Conservation (phyloP, 2,329 filamentous ascomycete species). For the Claviceps spartinae region DNA sequence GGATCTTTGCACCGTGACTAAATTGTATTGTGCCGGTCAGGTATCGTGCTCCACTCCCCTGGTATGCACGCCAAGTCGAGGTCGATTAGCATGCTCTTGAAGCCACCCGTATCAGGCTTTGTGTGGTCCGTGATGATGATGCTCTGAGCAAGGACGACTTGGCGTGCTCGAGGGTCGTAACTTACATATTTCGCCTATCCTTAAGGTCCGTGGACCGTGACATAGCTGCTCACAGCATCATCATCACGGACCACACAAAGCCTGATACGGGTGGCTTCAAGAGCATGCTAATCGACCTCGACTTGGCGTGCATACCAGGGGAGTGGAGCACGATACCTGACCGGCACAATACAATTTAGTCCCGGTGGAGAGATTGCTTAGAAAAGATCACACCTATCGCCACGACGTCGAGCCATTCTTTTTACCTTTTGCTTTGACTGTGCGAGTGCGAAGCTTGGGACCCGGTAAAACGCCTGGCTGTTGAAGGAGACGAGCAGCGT, state of each 20-base stretch:
- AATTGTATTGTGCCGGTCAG: conserved; percentile 19
- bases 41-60: conserved; percentile 9
- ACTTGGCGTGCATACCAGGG: conserved; percentile 8
- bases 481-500: not conserved
- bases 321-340: conserved; percentile 13
- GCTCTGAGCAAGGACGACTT: conserved; percentile 1
- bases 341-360: conserved; percentile 21
- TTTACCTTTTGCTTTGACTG: conserved; percentile 9
- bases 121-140: conserved; percentile 2
- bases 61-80: conserved; percentile 9
- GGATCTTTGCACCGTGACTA: conserved; percentile 7
- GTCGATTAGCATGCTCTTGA: conserved; percentile 14
- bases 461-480: conserved; percentile 1
- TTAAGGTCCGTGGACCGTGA: not conserved
- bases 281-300: conserved; percentile 14
- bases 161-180: no score
- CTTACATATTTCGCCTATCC: no score
- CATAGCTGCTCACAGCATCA: conserved; percentile 2
- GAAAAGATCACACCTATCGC: conserved; percentile 13
- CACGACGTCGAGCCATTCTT: conserved; percentile 7
- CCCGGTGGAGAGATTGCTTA: conserved; percentile 19
- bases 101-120: conserved; percentile 6
- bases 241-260: not conserved
- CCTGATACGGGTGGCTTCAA: conserved; percentile 8
- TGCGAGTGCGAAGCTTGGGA: conserved; percentile 7